Percentiles rank a stretch among this genome's conserved stretches.
Conservation (phyloP, 176 grass and related monocot genomes). For the Hsuehochloa calcarea region DNA sequence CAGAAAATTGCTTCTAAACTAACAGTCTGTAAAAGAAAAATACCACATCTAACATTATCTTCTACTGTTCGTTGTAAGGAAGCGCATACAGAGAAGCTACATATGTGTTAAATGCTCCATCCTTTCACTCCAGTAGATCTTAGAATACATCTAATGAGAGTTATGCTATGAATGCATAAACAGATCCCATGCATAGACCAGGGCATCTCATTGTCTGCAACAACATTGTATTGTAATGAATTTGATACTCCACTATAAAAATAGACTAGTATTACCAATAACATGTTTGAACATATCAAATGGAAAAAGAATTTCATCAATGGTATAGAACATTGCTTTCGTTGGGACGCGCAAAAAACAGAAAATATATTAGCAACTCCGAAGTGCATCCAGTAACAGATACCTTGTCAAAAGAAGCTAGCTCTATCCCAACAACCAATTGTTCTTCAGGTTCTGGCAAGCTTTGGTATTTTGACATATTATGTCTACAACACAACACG, state of each 20-base stretch:
- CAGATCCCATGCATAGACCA: no score
- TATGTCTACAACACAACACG: constrained; percentile 48
- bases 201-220: no score
- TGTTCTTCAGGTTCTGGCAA: constrained; percentile 32
- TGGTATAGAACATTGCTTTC: background rate
- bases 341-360: background rate
- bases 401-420: constrained; percentile 97
- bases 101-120: background rate
- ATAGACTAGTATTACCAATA: background rate
- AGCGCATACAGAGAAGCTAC: background rate
- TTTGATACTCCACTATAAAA: background rate
- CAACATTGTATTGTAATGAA: background rate
- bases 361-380: background rate
- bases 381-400: constrained; percentile 25
- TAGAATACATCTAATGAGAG: constrained; percentile 5
- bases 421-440: constrained; percentile 35
- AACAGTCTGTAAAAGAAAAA: constrained; percentile 5
- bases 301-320: constrained; percentile 2
- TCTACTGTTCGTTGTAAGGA: background rate
- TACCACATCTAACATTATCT: background rate
- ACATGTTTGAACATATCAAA: constrained; percentile 17
- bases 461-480: constrained; percentile 38
- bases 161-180: background rate
- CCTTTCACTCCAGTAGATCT: constrained; percentile 12
- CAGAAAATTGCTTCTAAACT: background rate